Conservation (phyloP, 768 basidiomycete genomes). For the Cyclocybe cylindracea region DNA sequence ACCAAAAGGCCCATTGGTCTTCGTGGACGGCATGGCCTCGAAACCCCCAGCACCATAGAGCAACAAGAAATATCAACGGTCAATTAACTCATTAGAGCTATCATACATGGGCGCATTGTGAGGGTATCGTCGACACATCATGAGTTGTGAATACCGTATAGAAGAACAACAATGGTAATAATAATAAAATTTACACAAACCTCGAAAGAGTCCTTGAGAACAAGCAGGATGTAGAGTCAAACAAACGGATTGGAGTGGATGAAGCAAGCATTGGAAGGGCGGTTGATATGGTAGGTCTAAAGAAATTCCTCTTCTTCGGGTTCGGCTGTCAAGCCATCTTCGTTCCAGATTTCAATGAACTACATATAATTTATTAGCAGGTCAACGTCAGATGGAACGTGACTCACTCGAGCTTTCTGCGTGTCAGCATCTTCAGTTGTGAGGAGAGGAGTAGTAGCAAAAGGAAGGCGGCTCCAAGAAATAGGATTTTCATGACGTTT, state of each 20-base stretch:
- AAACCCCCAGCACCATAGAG: slow-evolving; percentile 16
- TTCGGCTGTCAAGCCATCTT: slow-evolving; percentile 74
- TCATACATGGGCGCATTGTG: slow-evolving; percentile 5
- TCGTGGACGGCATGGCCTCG: slow-evolving; percentile 42
- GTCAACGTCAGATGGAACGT: not conserved
- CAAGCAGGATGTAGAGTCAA: not conserved
- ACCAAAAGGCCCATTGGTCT: slow-evolving; percentile 51
- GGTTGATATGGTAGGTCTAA: slow-evolving; percentile 4
- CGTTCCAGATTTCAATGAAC: slow-evolving; percentile 82
- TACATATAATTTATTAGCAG: slow-evolving; percentile 23
- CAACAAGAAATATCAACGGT: not conserved
- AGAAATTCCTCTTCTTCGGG: slow-evolving; percentile 49
- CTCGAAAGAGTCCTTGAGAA: not conserved
- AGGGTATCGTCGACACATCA: not conserved
- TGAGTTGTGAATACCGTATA: not conserved
- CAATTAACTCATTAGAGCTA: not conserved
- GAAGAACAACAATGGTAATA: slow-evolving; percentile 6
- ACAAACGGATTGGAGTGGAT: not conserved
- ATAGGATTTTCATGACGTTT: slow-evolving; percentile 64
- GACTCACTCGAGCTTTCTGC: slow-evolving; percentile 67
- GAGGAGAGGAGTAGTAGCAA: slow-evolving; percentile 57
- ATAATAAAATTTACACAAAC: slow-evolving; percentile 2
- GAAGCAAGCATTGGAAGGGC: slow-evolving; percentile 1
- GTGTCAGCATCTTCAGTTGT: slow-evolving; percentile 59
- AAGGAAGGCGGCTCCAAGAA: slow-evolving; percentile 75